Conservation (phyloP, 106 monocot genomes). For the Dendrobium huoshanense region DNA sequence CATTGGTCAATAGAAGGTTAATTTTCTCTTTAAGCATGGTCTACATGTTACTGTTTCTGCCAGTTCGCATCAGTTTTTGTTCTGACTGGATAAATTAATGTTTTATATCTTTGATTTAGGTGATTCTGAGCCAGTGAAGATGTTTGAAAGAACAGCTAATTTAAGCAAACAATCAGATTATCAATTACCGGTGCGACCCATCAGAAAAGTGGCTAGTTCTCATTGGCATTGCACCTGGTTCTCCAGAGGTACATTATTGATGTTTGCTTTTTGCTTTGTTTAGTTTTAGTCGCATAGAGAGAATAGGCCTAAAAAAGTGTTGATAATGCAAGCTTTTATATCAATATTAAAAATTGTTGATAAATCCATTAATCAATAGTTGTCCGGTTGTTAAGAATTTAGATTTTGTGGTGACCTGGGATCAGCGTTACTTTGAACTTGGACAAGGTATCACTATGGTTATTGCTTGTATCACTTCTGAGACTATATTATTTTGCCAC, state of each 20-base stretch:
- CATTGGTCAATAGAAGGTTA: conserved; percentile 96
- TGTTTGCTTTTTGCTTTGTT: background rate
- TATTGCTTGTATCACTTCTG: too few relatives aligned
- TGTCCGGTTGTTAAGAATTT: background rate
- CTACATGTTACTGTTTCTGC: background rate
- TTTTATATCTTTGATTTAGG: conserved; percentile 29
- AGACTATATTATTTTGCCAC: background rate
- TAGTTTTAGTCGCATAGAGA: too few relatives aligned
- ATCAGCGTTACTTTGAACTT: background rate
- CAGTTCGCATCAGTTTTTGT: background rate
- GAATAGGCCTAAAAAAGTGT: background rate
- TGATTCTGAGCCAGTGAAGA: conserved; percentile 80
- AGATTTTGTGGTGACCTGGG: background rate
- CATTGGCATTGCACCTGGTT: conserved; percentile 93
- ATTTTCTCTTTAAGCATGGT: background rate
- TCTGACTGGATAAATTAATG: background rate
- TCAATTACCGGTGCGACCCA: conserved; percentile 94
- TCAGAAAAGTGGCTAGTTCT: conserved; percentile 95
- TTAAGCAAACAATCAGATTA: conserved; percentile 90
- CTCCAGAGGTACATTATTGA: conserved; percentile 61
- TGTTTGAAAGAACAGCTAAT: conserved; percentile 95
- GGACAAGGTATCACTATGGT: background rate
- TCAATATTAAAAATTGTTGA: too few relatives aligned
- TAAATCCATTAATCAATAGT: background rate
- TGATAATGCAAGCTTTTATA: background rate